Evolutionary conservation across 345 rosid species (phyloP).

Genomic region (Boechera divaricarpa): DNA sequence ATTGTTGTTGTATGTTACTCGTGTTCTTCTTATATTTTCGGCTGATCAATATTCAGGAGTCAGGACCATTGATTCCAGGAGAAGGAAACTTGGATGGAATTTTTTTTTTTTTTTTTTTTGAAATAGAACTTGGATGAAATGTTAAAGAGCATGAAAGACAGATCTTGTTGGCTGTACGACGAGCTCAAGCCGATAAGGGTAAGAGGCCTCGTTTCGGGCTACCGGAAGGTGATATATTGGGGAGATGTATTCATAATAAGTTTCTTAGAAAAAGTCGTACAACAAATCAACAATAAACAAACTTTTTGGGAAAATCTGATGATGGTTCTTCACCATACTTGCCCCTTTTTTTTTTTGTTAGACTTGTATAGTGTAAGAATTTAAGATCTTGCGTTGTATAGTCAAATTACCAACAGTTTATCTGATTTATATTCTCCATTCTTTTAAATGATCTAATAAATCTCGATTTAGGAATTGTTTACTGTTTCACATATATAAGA

Average conservation of each 20-base stretch:
- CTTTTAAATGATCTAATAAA: conserved; percentile 32
- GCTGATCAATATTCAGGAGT: too few species aligned
- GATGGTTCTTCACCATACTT: background rate
- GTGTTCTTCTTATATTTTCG: too few species aligned
- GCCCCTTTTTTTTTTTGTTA: too few species aligned
- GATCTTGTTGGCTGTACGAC: too few species aligned
- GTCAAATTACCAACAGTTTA: conserved; percentile 25
- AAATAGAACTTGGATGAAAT: too few species aligned
- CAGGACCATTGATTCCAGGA: too few species aligned
- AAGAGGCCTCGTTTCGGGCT: background rate
- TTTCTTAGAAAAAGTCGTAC: background rate
- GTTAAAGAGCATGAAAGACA: too few species aligned
- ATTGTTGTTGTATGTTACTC: too few species aligned
- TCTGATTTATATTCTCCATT: conserved; percentile 26
- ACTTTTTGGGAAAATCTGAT: conserved; percentile 16
- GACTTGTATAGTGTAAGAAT: conserved; percentile 17
- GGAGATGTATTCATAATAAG: background rate
- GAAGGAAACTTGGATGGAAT: too few species aligned
- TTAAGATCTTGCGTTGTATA: conserved; percentile 41
- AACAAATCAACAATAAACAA: conserved; percentile 15
- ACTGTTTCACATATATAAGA: too few species aligned
- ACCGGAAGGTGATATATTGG: conserved; percentile 24
- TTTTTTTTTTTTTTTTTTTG: too few species aligned
- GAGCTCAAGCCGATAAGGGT: background rate
- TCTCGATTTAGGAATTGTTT: background rate